These are phyloP conservation scores for Penicillium sp. DNA, from an alignment of 2,329 filamentous ascomycete genomes.

Conservation along the genomic window DNA sequence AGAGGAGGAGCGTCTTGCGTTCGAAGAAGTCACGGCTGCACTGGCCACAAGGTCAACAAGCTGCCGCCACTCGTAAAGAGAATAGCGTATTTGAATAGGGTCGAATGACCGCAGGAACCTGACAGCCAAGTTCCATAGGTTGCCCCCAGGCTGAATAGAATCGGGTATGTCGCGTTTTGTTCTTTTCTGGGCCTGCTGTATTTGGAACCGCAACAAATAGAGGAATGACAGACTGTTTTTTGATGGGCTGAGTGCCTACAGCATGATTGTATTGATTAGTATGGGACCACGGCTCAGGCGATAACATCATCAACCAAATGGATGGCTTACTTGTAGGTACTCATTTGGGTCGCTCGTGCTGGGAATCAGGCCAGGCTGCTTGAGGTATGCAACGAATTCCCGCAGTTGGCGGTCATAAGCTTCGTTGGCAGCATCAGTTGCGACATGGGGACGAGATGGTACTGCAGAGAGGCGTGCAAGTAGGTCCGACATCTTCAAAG, in stretches of 20 bases:
- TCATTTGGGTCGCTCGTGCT: conserved; percentile 41
- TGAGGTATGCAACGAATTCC: conserved; percentile 44
- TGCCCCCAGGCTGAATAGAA: conserved; percentile 48
- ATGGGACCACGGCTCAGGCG: conserved; percentile 1
- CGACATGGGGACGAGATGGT: conserved; percentile 42
- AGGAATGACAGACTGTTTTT: conserved; percentile 65
- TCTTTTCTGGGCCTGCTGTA: conserved; percentile 45
- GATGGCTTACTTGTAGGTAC: conserved; percentile 22
- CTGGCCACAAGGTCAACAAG: conserved; percentile 40
- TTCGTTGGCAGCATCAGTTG: conserved; percentile 40
- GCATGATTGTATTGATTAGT: conserved; percentile 7
- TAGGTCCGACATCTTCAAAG: conserved; percentile 33
- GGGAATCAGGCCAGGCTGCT: conserved; percentile 40
- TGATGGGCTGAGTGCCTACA: conserved; percentile 56
- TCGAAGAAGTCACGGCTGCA: conserved; percentile 36
- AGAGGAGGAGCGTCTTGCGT: conserved; percentile 33
- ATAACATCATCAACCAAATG: background rate
- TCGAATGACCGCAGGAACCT: conserved; percentile 61
- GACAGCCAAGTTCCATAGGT: conserved; percentile 56
- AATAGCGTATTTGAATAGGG: conserved; percentile 50
- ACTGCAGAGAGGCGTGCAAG: conserved; percentile 45
- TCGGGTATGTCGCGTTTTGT: conserved; percentile 42
- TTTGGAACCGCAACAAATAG: conserved; percentile 57
- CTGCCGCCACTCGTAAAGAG: conserved; percentile 43
- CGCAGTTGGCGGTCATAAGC: conserved; percentile 52